Evolutionary conservation across 148 eudicot species (phyloP).

Genomic region (Rhododendron vialii): DNA sequence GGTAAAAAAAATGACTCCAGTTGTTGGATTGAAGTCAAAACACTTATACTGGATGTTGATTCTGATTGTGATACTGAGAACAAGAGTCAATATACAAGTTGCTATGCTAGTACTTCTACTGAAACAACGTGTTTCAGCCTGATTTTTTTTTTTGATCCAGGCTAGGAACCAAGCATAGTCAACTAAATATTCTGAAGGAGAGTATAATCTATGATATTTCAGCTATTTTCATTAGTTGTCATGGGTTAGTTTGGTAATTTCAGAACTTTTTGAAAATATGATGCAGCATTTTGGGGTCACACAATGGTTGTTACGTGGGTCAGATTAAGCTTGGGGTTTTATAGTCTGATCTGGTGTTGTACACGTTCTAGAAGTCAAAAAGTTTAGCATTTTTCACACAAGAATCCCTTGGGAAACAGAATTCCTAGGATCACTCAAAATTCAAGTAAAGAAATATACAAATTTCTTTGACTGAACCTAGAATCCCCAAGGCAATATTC

Average conservation of each 20-base stretch:
- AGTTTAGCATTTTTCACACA: background rate
- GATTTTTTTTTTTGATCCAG: background rate
- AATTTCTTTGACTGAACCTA: background rate
- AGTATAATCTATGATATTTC: no score
- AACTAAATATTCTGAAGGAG: no score
- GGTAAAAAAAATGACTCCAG: background rate
- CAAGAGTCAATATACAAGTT: background rate
- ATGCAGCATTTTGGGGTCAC: background rate
- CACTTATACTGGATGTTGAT: background rate
- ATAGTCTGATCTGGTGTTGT: background rate
- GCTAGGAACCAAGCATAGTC: background rate
- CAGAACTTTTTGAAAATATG: background rate
- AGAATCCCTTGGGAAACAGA: background rate
- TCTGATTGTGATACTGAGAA: background rate
- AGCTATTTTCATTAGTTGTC: background rate
- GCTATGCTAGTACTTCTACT: background rate
- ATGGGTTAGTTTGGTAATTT: background rate
- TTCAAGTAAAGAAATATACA: background rate
- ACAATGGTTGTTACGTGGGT: background rate
- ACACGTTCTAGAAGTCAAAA: background rate
- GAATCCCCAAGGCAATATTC: background rate
- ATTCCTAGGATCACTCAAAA: background rate
- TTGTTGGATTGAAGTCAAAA: background rate
- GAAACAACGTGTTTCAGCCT: background rate
- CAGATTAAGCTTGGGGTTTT: background rate